Percentiles rank a stretch among this genome's conserved stretches.
Evolutionary conservation across 164 flowering plant species (phyloP).

Genomic region (Berberis vulgaris): DNA sequence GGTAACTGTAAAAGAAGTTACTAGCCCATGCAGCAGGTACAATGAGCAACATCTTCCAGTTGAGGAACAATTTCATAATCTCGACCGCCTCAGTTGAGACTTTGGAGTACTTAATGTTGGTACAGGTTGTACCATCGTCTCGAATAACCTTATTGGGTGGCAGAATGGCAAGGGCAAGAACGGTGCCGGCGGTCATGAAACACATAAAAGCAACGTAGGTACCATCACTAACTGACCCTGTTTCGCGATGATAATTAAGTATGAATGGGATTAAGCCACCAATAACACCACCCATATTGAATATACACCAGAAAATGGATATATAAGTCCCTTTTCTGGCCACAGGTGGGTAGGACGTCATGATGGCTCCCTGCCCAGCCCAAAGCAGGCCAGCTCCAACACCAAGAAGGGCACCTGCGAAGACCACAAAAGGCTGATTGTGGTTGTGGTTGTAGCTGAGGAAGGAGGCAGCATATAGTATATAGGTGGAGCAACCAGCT

Average conservation of each 20-base stretch:
- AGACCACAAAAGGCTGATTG: constrained; percentile 54
- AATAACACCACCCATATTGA: constrained; percentile 90
- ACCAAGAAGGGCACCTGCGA: constrained; percentile 79
- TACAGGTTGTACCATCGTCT: constrained; percentile 57
- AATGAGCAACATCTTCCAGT: constrained; percentile 80
- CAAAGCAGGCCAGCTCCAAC: constrained; percentile 39
- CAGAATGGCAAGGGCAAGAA: constrained; percentile 53
- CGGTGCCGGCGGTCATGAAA: constrained; percentile 61
- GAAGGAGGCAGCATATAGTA: constrained; percentile 77
- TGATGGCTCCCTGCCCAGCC: too few species aligned
- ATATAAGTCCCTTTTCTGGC: constrained; percentile 32
- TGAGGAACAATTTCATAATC: constrained; percentile 56
- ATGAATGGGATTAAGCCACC: constrained; percentile 76
- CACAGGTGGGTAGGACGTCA: too few species aligned
- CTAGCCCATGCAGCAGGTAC: constrained; percentile 87
- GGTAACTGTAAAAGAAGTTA: constrained; percentile 88
- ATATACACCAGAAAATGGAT: constrained; percentile 78
- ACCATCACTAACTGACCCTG: too few species aligned
- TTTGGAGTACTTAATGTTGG: constrained; percentile 51
- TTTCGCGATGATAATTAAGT: too few species aligned
- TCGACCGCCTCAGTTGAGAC: constrained; percentile 39
- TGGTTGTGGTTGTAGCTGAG: constrained; percentile 7
- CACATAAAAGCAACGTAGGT: constrained; percentile 65
- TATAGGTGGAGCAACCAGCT: constrained; percentile 66
- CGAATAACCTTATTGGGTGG: constrained; percentile 59